Conservation (phyloP, 1,284 basidiomycete species). For the Trametes pubescens region DNA sequence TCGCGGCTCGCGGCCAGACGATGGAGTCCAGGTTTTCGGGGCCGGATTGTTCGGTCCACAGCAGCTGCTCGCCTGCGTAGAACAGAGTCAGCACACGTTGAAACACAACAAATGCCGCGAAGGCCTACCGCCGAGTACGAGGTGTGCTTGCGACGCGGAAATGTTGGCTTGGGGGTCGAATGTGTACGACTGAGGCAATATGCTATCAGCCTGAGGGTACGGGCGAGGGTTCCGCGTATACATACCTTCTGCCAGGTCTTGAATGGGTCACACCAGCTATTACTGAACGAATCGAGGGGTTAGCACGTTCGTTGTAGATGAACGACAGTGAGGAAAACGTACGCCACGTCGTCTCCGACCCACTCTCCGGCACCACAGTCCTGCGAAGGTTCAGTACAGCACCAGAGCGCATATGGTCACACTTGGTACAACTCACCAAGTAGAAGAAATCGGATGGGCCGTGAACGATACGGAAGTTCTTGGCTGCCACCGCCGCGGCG, state of each 20-base stretch:
- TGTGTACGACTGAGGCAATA: slow-evolving; percentile 54
- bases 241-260: slow-evolving; percentile 73
- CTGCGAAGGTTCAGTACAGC: slow-evolving; percentile 41
- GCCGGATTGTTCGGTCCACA: slow-evolving; percentile 83
- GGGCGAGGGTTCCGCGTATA: not conserved
- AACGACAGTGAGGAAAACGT: not conserved
- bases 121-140: slow-evolving; percentile 72
- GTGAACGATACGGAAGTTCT: slow-evolving; percentile 60
- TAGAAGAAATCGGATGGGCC: slow-evolving; percentile 66
- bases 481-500: slow-evolving; percentile 51
- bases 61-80: slow-evolving; percentile 62
- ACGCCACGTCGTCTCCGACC: slow-evolving; percentile 62
- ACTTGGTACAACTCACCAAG: slow-evolving; percentile 46
- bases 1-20: slow-evolving; percentile 82
- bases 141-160: slow-evolving; percentile 52
- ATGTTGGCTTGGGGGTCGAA: slow-evolving; percentile 76
- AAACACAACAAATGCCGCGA: not conserved
- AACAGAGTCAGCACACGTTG: not conserved
- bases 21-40: slow-evolving; percentile 75
- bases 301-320: no score
- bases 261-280: slow-evolving; percentile 76
- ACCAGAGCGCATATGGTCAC: not conserved
- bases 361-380: slow-evolving; percentile 85
- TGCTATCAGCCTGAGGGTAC: not conserved
- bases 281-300: slow-evolving; percentile 37